phyloP scores from a whole-genome alignment of 140 eudicot genomes.

The Cichorium intybus region DNA sequence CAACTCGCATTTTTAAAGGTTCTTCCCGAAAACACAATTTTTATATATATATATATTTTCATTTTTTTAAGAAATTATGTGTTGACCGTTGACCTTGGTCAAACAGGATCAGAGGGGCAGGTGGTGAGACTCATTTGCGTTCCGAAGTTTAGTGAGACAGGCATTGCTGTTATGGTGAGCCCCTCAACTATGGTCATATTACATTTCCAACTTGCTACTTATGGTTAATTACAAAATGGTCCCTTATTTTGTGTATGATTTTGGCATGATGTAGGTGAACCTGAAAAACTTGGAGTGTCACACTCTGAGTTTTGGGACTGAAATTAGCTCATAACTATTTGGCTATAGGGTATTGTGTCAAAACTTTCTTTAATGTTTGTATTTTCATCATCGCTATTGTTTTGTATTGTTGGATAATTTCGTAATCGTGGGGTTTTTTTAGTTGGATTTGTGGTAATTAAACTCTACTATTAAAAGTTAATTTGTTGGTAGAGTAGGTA shows the following conservation, averaged over 20 bases:
- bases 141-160: constrained; percentile 85
- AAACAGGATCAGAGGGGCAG: constrained; percentile 87
- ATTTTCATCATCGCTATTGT: too few species aligned
- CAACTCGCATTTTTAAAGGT: constrained; percentile 62
- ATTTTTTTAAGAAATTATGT: neutral
- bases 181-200: too few species aligned
- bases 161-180: constrained; percentile 85
- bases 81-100: neutral
- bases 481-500: too few species aligned
- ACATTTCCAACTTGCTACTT: neutral
- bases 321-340: constrained; percentile 35
- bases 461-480: too few species aligned
- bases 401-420: neutral
- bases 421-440: neutral
- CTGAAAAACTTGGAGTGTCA: constrained; percentile 82
- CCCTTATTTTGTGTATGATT: neutral
- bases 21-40: neutral
- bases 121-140: constrained; percentile 70
- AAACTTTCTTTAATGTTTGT: neutral
- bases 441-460: too few species aligned
- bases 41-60: neutral
- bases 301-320: constrained; percentile 68
- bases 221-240: neutral
- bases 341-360: neutral
- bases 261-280: constrained; percentile 56